Evolutionary conservation across 1,284 basidiomycete genomes (phyloP), one percentile per base, ranked within the genome.

Genomic region (Fomitopsis schrenkii): DNA sequence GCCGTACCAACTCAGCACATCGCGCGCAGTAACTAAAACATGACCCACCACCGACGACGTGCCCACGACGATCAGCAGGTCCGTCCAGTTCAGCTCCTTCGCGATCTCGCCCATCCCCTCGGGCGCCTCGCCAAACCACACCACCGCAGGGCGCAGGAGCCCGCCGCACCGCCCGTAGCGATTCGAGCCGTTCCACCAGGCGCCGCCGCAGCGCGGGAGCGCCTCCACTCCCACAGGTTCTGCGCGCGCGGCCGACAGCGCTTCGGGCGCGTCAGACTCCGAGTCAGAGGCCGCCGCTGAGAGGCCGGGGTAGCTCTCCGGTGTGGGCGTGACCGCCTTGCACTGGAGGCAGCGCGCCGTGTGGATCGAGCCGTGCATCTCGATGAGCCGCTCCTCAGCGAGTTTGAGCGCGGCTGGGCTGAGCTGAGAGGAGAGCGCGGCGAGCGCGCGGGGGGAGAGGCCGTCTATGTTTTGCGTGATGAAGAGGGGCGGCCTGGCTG

Each of bases 41-140:
- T 12, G 3, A 15, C 76, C 60, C 64, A 83, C 85, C 35, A 15
- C 14, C 4, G 83, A 83, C 2, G 83, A 84, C 14, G 85, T 87
- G 19, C 85, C 85, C 54, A 87, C 74, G 4, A 87, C 83, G 7
- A 87, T 69, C 59, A 80, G 80, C 22, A 87, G 68, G 71, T 87
- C 83, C 3, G 81, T 83, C 38, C 74, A 63, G 5, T 74, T 67
- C 12, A 86, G 76, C n/a, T 82, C 55, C 6, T 71, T 61, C 30
- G 79, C 72, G 52, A 86, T 84, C 26, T 70, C 59, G 46, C 76
- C 72, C 62, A 83, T 55, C 36, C 79, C 68, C 8, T 74, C 62
- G 9, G 81, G 80, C 26, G 54, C 63, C 69, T 86, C 86, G 5
- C 81, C 84, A 66, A 87, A 87, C 85, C 84, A 88, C 1, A 87